Percentiles rank a stretch among this genome's conserved stretches.
Conservation (phyloP, 2,329 filamentous ascomycete species). For the Gaeumannomyces sp. region DNA sequence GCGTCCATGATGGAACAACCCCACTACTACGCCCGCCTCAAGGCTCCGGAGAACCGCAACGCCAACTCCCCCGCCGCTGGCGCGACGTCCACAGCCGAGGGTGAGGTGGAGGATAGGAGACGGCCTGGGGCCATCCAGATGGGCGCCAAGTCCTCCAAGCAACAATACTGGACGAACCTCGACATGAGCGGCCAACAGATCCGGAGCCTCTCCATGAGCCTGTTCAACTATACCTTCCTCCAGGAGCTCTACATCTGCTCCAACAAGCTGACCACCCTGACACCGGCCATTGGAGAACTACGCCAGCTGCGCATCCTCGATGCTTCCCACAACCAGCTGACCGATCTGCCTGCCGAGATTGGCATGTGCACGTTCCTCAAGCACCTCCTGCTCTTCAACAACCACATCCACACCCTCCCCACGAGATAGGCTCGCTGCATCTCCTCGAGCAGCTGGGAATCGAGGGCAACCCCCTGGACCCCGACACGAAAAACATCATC, state of each 20-base stretch:
- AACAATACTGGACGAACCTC: slow-evolving; percentile 86
- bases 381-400: slow-evolving; percentile 82
- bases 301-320: slow-evolving; percentile 79
- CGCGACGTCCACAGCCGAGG: slow-evolving; percentile 33
- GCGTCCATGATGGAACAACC: slow-evolving; percentile 64
- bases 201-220: slow-evolving; percentile 67
- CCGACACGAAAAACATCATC: slow-evolving; percentile 71
- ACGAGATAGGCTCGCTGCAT: slow-evolving; percentile 82
- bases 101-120: slow-evolving; percentile 50
- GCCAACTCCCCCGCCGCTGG: slow-evolving; percentile 2
- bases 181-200: slow-evolving; percentile 96
- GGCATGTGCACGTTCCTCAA: slow-evolving; percentile 95
- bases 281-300: slow-evolving; percentile 73
- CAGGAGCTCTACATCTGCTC: slow-evolving; percentile 90
- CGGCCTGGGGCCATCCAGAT: slow-evolving; percentile 34
- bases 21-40: slow-evolving; percentile 66
- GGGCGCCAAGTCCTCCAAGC: slow-evolving; percentile 56
- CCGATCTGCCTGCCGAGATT: slow-evolving; percentile 77
- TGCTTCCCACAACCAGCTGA: slow-evolving; percentile 80
- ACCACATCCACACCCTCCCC: slow-evolving; percentile 73
- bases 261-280: slow-evolving; percentile 80
- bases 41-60: slow-evolving; percentile 64
- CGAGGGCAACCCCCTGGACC: slow-evolving; percentile 81
- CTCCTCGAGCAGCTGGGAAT: slow-evolving; percentile 84
- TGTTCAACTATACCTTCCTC: slow-evolving; percentile 86